Conservation (phyloP, 208 protist species). For the Leishmania turanica region DNA sequence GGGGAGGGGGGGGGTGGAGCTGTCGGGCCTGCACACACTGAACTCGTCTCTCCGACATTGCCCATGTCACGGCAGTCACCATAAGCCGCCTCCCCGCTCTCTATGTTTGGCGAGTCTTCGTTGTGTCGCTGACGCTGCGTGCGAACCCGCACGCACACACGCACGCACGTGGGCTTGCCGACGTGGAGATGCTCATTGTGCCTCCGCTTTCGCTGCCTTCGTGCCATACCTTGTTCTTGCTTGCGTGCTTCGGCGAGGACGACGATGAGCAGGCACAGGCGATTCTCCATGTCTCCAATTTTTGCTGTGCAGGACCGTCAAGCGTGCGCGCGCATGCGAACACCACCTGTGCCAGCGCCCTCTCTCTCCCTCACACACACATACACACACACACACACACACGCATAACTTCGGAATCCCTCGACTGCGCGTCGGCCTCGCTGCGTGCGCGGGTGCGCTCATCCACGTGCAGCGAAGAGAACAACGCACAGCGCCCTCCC, state of each 20-base stretch:
- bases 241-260: too few relatives aligned
- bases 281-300: neutral
- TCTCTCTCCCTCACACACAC: neutral
- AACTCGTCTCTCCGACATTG: neutral
- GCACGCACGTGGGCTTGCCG: too few relatives aligned
- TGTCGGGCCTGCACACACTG: neutral
- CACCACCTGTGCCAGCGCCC: neutral
- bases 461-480: neutral
- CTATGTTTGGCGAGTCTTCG: neutral
- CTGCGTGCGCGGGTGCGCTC: too few relatives aligned
- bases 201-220: too few relatives aligned
- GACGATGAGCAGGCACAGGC: neutral
- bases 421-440: neutral
- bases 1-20: neutral
- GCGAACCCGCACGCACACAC: too few relatives aligned
- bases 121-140: neutral
- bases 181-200: too few relatives aligned
- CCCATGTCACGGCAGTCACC: neutral
- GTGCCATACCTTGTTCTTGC: too few relatives aligned
- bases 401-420: neutral
- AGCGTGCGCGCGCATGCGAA: neutral
- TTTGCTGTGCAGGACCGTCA: neutral
- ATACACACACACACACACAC: too few relatives aligned
- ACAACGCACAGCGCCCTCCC: neutral
- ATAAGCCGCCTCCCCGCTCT: neutral